Conservation (phyloP, 2,329 filamentous ascomycete genomes). For the Trichoderma lentiforme region DNA sequence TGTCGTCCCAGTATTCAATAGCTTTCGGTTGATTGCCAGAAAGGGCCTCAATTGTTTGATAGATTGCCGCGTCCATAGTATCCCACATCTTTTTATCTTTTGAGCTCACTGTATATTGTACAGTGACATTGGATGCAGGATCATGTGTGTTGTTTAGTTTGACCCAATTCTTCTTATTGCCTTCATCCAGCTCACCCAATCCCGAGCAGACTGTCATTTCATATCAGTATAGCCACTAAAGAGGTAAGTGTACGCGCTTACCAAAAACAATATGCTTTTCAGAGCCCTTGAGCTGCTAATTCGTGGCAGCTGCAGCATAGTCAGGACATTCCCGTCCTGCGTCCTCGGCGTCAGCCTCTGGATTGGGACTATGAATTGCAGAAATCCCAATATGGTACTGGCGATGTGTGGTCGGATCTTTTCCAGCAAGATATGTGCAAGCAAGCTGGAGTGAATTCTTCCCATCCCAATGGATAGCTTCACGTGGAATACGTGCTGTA, state of each 20-base stretch:
- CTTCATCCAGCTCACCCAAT: background rate
- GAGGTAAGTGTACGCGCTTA: background rate
- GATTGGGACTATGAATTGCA: background rate
- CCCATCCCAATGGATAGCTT: background rate
- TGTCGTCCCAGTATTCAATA: background rate
- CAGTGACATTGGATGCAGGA: background rate
- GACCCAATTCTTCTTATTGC: background rate
- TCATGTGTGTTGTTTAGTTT: background rate
- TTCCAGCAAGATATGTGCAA: background rate
- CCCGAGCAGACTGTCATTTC: background rate
- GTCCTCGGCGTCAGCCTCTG: background rate
- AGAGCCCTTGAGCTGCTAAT: background rate
- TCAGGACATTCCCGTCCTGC: background rate
- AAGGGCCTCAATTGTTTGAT: background rate
- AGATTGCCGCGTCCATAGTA: background rate
- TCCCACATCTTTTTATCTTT: background rate
- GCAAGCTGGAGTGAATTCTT: background rate
- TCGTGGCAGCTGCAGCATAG: background rate
- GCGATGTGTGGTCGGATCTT: background rate
- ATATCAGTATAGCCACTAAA: background rate
- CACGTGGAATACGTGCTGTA: background rate
- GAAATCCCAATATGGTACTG: background rate
- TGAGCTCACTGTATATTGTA: background rate
- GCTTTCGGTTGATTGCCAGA: background rate
- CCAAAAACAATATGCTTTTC: background rate